A percentile compares a stretch with the other conserved stretches of the same genome.
Conservation (phyloP, 495 filamentous ascomycete species). For the Paragyromitra xinjiangensis region DNA sequence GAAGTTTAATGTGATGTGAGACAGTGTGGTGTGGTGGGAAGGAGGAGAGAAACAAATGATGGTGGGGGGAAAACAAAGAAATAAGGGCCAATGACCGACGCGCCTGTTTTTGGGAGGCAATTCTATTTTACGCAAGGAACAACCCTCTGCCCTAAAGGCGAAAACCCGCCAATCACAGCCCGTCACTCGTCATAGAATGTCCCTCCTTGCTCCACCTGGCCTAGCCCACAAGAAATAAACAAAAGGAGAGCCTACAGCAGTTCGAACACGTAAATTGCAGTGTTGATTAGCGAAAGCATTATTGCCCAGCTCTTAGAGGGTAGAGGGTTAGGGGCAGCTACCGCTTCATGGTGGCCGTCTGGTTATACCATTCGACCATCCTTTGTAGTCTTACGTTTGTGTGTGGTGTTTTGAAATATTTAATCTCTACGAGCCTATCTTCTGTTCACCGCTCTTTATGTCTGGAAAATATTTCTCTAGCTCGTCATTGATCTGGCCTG, state of each 20-base stretch:
- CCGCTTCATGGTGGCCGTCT: neutral
- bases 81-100: conserved; percentile 16
- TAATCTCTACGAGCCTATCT: neutral
- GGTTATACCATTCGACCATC: neutral
- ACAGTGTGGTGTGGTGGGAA: neutral
- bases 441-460: neutral
- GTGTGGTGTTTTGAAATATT: neutral
- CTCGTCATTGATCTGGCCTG: neutral
- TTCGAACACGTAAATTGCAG: neutral
- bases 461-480: neutral
- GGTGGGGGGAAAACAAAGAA: conserved; percentile 27
- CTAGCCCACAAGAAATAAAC: neutral
- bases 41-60: neutral
- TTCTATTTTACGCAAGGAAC: conserved; percentile 19
- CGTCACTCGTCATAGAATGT: neutral
- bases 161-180: neutral
- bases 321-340: neutral
- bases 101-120: conserved; percentile 2
- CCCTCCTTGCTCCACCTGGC: neutral
- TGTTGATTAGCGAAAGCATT: neutral
- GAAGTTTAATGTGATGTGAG: neutral
- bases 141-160: neutral
- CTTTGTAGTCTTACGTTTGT: neutral
- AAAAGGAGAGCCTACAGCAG: neutral
- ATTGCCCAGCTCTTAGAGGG: neutral